Base-by-base conservation (phyloP, 768 basidiomycete genomes). In the Amylocystis lapponica region DNA sequence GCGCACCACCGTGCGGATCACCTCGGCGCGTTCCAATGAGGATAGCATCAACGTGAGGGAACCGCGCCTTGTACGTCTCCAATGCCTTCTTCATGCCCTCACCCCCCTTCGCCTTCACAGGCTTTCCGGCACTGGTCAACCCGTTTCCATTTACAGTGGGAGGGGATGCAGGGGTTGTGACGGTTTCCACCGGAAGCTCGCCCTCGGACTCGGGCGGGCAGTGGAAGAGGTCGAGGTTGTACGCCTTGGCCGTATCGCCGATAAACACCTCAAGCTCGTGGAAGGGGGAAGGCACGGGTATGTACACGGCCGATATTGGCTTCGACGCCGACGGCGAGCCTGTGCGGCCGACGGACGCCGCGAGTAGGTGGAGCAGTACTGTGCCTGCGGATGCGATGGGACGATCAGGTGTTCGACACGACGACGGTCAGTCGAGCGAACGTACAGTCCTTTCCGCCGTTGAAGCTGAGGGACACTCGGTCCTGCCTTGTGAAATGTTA, bases 361-460 rank as follows among this genome's bases (percentile, higher is more conserved):
- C 84, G 44, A 85, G 84, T 26, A 98, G 77, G 59, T 96, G 93
- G 10, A 98, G 70, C 20, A 98, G 75, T n/a, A 96, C 92, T 4
- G 94, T 98, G 59, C 93, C 93, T 97, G 56, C 36, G 33, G 27
- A n/a, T n/a, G n/a, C n/a, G n/a, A n/a, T n/a, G 41, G 23, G 46
- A 2, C 14, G 35, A 45, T 39, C 26, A 44, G 37, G 27, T 37
- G 29, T 21, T 33, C 21, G 4, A 13, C 32, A 39, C 27, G 8
- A 44, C 5, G 39, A 36, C 14, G 29, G 11, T 19, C 12, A 12
- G 21, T 21, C 26, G n/a, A 35, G 30, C 25, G 6, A 19, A 70
- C 82, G 54, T 56, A 95, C 96, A 99, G 59, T 99, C 96, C 63
- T 99, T 99, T 40, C 96, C 96, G 9, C 96, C 96, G 53, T 98